These are phyloP conservation scores for Hemerocallis citrina DNA, from an alignment of 106 monocot species.

Conservation along the genomic window DNA sequence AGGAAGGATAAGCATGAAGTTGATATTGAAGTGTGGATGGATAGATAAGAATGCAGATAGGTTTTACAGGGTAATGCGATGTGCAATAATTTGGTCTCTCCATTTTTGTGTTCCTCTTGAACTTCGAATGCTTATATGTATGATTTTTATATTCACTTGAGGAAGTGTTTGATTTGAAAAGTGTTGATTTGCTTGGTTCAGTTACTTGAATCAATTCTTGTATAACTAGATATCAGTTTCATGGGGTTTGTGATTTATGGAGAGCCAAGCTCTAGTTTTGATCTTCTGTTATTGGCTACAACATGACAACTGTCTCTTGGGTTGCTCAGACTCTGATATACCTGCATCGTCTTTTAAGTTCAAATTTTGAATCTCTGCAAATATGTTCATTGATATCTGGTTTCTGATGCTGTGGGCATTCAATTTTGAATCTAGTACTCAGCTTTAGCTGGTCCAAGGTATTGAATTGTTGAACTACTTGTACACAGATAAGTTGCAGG, in stretches of 20 bases:
- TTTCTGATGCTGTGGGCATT: no score
- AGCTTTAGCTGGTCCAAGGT: no score
- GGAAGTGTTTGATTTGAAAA: background rate
- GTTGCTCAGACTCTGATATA: background rate
- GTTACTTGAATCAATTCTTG: background rate
- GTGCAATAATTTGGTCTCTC: background rate
- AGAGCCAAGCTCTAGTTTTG: conserved; percentile 2
- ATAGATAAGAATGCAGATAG: conserved; percentile 2
- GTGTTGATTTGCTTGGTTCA: background rate
- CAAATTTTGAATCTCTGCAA: background rate
- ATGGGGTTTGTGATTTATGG: background rate
- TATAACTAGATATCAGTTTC: background rate
- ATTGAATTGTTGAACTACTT: no score
- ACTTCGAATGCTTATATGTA: background rate
- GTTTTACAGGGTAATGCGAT: background rate
- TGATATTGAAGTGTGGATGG: conserved; percentile 1
- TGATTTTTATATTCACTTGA: background rate
- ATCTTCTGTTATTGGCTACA: background rate
- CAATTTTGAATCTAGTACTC: no score
- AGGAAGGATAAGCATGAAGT: background rate
- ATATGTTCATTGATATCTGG: no score
- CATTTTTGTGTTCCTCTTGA: background rate
- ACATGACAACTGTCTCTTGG: background rate
- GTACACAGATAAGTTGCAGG: no score
- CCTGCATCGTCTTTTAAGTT: background rate